These are phyloP conservation scores for Rubia tinctorum DNA, from an alignment of 305 asterid species.

Conservation along the genomic window DNA sequence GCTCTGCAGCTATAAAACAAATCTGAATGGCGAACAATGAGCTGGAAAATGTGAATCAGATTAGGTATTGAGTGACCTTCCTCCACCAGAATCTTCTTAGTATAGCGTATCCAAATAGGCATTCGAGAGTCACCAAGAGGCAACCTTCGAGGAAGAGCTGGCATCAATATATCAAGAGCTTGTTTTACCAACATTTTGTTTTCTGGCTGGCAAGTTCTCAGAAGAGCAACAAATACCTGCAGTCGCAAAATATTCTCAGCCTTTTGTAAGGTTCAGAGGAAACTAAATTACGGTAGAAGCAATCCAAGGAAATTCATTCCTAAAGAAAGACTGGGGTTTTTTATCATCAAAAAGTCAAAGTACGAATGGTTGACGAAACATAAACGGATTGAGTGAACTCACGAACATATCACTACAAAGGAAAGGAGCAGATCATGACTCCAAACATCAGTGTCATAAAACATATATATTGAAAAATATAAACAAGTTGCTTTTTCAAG, in stretches of 20 bases:
- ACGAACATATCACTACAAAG: neutral
- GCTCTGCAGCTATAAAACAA: slow-evolving; percentile 99
- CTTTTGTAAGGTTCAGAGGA: neutral
- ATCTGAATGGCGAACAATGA: slow-evolving; percentile 98
- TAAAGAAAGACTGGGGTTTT: neutral
- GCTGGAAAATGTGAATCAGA: slow-evolving; percentile 99
- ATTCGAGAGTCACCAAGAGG: slow-evolving; percentile 99
- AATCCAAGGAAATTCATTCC: neutral
- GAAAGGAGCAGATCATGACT: neutral
- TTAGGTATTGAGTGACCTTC: slow-evolving; percentile 99
- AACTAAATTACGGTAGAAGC: neutral
- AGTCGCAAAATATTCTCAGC: slow-evolving; percentile 25
- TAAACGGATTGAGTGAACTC: neutral
- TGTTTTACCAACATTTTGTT: slow-evolving; percentile 96
- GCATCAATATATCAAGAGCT: slow-evolving; percentile 99
- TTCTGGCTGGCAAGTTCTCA: slow-evolving; percentile 99
- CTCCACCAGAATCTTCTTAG: slow-evolving; percentile 97
- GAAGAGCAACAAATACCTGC: slow-evolving; percentile 98
- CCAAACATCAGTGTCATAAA: neutral
- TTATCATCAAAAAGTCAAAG: neutral
- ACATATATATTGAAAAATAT: neutral
- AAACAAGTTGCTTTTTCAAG: neutral
- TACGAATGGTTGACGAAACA: neutral
- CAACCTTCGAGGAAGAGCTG: slow-evolving; percentile 98
- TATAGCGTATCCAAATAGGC: slow-evolving; percentile 99